A percentile compares a stretch with the other conserved stretches of the same genome.
These are phyloP conservation scores for Trichoderma hamatum DNA, from an alignment of 2,329 filamentous ascomycete species.

Conservation along the genomic window DNA sequence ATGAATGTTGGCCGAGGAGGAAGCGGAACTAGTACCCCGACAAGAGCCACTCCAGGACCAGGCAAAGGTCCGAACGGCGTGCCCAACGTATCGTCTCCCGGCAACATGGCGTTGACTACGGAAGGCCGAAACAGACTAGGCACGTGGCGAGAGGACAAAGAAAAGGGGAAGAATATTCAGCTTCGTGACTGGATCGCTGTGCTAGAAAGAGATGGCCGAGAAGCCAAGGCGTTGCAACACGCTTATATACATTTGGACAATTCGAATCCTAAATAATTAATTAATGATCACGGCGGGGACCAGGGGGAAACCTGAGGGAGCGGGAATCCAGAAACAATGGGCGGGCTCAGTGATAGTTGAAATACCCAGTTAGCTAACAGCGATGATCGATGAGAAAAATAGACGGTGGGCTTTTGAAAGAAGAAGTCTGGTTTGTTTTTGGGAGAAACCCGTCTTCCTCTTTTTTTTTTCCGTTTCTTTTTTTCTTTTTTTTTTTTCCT, in stretches of 20 bases:
- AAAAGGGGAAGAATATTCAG: constrained; percentile 78
- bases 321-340: not conserved
- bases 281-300: constrained; percentile 6
- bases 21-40: constrained; percentile 58
- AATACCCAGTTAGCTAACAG: constrained; percentile 37
- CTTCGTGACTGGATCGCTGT: constrained; percentile 79
- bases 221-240: constrained; percentile 63
- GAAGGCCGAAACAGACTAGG: constrained; percentile 68
- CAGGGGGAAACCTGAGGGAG: constrained; percentile 13
- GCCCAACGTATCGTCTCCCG: constrained; percentile 38
- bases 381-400: not conserved
- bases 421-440: constrained; percentile 20
- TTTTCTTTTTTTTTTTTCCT: constrained; percentile 36
- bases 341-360: constrained; percentile 27
- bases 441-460: constrained; percentile 28
- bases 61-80: constrained; percentile 41
- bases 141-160: constrained; percentile 76
- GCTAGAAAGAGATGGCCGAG: constrained; percentile 76
- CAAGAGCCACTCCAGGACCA: constrained; percentile 41
- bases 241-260: constrained; percentile 58
- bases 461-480: constrained; percentile 31
- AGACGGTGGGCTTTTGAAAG: not conserved
- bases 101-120: constrained; percentile 52
- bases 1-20: constrained; percentile 61
- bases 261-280: constrained; percentile 47